These are phyloP conservation scores for Penicillium taxi DNA, from an alignment of 495 filamentous ascomycete genomes.

Conservation along the genomic window DNA sequence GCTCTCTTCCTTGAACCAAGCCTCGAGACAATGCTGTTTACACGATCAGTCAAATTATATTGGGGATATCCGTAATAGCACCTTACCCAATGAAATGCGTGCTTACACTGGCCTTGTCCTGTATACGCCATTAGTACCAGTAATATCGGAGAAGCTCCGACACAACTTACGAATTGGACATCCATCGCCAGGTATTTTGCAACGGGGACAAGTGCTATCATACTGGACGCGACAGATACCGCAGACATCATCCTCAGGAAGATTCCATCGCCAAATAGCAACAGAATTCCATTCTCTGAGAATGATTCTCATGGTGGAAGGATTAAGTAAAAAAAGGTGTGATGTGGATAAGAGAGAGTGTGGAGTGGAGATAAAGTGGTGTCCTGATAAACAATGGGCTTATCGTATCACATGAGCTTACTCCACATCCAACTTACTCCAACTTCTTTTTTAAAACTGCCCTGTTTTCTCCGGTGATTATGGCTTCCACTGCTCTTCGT, in stretches of 20 bases:
- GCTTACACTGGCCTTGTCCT: constrained; percentile 95
- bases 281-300: constrained; percentile 90
- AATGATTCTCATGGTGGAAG: constrained; percentile 75
- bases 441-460: constrained; percentile 4
- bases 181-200: constrained; percentile 96
- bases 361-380: background rate
- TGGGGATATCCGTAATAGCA: constrained; percentile 1
- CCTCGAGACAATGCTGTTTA: constrained; percentile 80
- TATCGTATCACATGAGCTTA: constrained; percentile 28
- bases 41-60: constrained; percentile 2
- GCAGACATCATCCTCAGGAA: constrained; percentile 95
- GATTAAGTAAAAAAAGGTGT: background rate
- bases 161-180: constrained; percentile 70
- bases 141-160: background rate
- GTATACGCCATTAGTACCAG: background rate
- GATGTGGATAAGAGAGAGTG: background rate
- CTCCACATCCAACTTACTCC: constrained; percentile 6
- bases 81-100: constrained; percentile 92
- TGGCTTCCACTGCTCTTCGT: constrained; percentile 34
- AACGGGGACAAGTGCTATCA: constrained; percentile 93
- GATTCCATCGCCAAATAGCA: constrained; percentile 95
- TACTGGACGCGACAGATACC: constrained; percentile 98
- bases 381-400: constrained; percentile 16
- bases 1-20: constrained; percentile 92
- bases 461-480: constrained; percentile 13